Base-by-base conservation (phyloP, 2,329 filamentous ascomycete genomes). In the Drechslerella coelobrocha region DNA sequence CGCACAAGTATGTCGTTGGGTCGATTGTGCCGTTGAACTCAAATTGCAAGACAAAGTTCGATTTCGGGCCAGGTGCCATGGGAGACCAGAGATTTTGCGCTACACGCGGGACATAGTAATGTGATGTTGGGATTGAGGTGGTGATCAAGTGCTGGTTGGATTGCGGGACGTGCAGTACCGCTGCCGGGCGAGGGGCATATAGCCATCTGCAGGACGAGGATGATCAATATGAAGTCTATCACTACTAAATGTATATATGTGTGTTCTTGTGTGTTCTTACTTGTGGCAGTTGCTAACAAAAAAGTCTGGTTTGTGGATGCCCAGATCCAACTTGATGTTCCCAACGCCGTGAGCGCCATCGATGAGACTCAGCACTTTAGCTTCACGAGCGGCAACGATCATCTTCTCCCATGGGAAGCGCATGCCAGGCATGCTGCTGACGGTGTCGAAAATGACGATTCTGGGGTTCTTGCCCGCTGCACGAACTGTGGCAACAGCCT, bases 261-360 rank as follows among this genome's bases (percentile, higher is more conserved):
- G n/a, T n/a, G 12, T 12, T 5, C 37, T n/a, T 61, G 17, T 10
- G 48, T 24, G 69, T 24, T 60, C 76, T 66, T 73, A 81, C 78
- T 96, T 96, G 81, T 96, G 90, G 75, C 87, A 90, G 78, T 97
- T 97, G 61, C 84, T 88, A 12, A 93, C 84, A 76, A 95, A 90
- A 80, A 96, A 97, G 78, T 97, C 92, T 0, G 91, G 88, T 72
- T 92, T 85, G 1, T 92, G 80, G 2, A 79, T 78, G 0, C 77
- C 73, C 12, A 97, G 79, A 78, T 95, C 85, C 6, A 97, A 78
- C 0, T 84, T 82, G 6, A 96, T 83, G 79, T 94, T 89, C 1
- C 93, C 93, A 23, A 96, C 80, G 0, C 89, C 88, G 79, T 97
- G 93, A 0, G 93, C 93, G 14, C 86, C 92, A 77, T 97, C 93